phyloP scores from a whole-genome alignment of 2,329 filamentous ascomycete genomes.

The Teratosphaeria viscida region DNA sequence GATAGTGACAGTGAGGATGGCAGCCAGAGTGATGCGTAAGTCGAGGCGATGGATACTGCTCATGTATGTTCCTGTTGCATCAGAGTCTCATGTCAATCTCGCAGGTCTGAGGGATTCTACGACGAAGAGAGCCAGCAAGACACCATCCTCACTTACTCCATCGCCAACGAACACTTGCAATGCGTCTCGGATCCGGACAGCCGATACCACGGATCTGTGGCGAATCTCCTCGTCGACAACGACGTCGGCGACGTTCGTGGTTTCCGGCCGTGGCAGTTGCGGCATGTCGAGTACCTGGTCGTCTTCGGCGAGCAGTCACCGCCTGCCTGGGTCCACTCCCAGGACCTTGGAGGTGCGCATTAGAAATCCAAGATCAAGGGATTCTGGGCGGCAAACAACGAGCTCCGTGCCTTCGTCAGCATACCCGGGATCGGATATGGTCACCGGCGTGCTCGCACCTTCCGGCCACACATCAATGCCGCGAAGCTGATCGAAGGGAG shows the following conservation, averaged over 20 bases:
- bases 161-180: neutral
- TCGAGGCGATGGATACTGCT: neutral
- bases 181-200: neutral
- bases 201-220: neutral
- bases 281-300: neutral
- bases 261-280: neutral
- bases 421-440: neutral
- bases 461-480: neutral
- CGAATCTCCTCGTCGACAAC: neutral
- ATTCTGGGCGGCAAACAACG: neutral
- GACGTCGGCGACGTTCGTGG: neutral
- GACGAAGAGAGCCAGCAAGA: neutral
- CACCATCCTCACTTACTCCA: neutral
- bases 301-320: neutral
- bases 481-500: neutral
- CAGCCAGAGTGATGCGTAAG: neutral
- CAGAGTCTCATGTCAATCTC: neutral
- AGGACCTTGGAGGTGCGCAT: neutral
- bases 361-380: neutral
- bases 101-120: neutral
- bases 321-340: neutral
- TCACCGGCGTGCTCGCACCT: neutral
- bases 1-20: neutral
- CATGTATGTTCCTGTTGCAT: neutral
- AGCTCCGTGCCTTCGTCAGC: neutral